A percentile compares a stretch with the other conserved stretches of the same genome.
Evolutionary conservation across 1,284 basidiomycete genomes (phyloP).

Genomic region (Microbotryum intermedium): DNA sequence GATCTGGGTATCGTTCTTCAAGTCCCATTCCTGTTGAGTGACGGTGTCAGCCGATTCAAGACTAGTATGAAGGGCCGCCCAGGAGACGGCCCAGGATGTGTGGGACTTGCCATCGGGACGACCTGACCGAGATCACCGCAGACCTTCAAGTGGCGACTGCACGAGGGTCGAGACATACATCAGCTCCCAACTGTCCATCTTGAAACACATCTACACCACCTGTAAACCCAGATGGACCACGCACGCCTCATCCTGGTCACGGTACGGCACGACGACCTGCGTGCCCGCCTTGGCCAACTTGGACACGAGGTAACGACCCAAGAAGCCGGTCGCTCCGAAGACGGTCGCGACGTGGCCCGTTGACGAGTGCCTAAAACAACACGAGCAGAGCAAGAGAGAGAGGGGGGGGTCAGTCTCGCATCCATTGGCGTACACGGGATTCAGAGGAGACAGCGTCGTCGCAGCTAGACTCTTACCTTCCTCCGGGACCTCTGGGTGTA

Average conservation of each 20-base stretch:
- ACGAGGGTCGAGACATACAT: background rate
- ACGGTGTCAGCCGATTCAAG: background rate
- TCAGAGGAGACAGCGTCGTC: background rate
- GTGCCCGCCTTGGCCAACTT: constrained; percentile 89
- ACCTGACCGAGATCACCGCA: constrained; percentile 97
- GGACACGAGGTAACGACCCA: constrained; percentile 86
- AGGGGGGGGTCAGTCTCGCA: background rate
- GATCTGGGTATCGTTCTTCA: constrained; percentile 78
- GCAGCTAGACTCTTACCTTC: constrained; percentile 9
- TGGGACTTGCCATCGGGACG: constrained; percentile 67
- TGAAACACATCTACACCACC: background rate
- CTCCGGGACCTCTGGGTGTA: constrained; percentile 21
- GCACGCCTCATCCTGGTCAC: constrained; percentile 82
- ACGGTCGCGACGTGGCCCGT: constrained; percentile 89
- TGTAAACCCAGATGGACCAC: background rate
- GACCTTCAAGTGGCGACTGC: constrained; percentile 65
- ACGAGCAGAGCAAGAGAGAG: background rate
- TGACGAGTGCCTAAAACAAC: constrained; percentile 55
- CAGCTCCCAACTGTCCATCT: background rate
- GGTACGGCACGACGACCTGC: constrained; percentile 90
- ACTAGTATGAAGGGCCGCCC: too few species aligned
- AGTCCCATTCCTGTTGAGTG: constrained; percentile 75
- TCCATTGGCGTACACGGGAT: background rate
- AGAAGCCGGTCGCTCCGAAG: constrained; percentile 92
- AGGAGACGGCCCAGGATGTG: background rate